phyloP scores from a whole-genome alignment of 2,329 filamentous ascomycete species.

The Calycina herbarum region DNA sequence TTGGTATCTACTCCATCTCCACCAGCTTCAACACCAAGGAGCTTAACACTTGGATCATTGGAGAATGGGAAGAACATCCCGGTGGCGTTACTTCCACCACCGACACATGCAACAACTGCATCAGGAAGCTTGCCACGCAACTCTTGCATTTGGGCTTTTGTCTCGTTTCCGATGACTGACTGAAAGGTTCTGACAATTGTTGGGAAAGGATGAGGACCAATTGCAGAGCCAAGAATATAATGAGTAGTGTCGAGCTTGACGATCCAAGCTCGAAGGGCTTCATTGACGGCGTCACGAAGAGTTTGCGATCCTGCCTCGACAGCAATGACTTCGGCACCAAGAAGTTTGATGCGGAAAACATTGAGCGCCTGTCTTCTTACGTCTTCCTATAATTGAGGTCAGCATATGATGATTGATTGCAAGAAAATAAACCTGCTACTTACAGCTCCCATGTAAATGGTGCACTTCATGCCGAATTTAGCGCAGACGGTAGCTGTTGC shows the following conservation, averaged over 20 bases:
- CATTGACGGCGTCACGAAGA: conserved; percentile 87
- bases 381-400: conserved; percentile 60
- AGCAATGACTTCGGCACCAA: conserved; percentile 88
- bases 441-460: conserved; percentile 90
- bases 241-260: conserved; percentile 90
- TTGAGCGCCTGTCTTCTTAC: conserved; percentile 95
- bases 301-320: conserved; percentile 88
- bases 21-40: conserved; percentile 91
- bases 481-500: conserved; percentile 96
- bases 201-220: conserved; percentile 96
- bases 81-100: conserved; percentile 89
- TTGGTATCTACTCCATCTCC: conserved; percentile 87
- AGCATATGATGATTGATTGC: conserved; percentile 6
- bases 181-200: conserved; percentile 98
- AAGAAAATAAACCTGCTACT: conserved; percentile 18
- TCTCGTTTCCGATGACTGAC: conserved; percentile 92
- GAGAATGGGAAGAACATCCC: conserved; percentile 99
- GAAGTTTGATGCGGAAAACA: conserved; percentile 96
- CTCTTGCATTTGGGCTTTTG: conserved; percentile 85
- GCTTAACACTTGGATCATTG: conserved; percentile 78
- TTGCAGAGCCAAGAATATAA: conserved; percentile 97
- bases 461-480: conserved; percentile 97
- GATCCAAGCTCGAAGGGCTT: conserved; percentile 92
- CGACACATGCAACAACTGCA: conserved; percentile 94
- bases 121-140: conserved; percentile 88